Evolutionary conservation across 805 yeast genomes (phyloP).

Genomic region (Saturnispora kantuleensis): DNA sequence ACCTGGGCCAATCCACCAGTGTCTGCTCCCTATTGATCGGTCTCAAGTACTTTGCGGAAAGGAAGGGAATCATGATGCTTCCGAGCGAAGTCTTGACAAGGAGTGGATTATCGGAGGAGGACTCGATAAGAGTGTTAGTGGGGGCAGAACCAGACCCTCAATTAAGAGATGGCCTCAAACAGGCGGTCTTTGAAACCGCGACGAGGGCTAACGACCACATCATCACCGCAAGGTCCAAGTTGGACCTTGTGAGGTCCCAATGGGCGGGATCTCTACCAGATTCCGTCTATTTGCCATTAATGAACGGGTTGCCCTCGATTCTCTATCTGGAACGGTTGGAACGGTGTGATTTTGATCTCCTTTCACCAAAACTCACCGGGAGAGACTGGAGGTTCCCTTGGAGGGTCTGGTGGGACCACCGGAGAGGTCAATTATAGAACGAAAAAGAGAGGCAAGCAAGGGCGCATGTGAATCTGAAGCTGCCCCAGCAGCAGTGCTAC

Average conservation of each 20-base stretch:
- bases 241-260: conserved; percentile 30
- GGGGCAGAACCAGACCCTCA: conserved; percentile 30
- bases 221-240: conserved; percentile 52
- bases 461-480: conserved; percentile 5
- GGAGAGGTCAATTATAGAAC: conserved; percentile 5
- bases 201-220: conserved; percentile 74
- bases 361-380: conserved; percentile 32
- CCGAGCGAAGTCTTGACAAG: conserved; percentile 54
- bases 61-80: conserved; percentile 42
- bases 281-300: conserved; percentile 54
- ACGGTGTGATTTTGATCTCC: conserved; percentile 53
- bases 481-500: no score
- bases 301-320: conserved; percentile 57
- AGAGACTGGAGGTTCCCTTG: conserved; percentile 62
- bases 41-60: conserved; percentile 43
- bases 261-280: conserved; percentile 40
- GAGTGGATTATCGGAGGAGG: conserved; percentile 53
- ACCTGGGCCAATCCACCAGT: conserved; percentile 74
- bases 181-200: conserved; percentile 60
- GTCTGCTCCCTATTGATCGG: conserved; percentile 57
- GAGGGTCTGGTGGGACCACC: conserved; percentile 41
- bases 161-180: conserved; percentile 31
- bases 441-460: conserved; percentile 5
- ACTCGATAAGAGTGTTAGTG: conserved; percentile 38
- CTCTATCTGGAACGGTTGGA: conserved; percentile 55